Evolutionary conservation across 2,329 filamentous ascomycete species (phyloP).

Genomic region (Phaeosphaeriaceae sp.): DNA sequence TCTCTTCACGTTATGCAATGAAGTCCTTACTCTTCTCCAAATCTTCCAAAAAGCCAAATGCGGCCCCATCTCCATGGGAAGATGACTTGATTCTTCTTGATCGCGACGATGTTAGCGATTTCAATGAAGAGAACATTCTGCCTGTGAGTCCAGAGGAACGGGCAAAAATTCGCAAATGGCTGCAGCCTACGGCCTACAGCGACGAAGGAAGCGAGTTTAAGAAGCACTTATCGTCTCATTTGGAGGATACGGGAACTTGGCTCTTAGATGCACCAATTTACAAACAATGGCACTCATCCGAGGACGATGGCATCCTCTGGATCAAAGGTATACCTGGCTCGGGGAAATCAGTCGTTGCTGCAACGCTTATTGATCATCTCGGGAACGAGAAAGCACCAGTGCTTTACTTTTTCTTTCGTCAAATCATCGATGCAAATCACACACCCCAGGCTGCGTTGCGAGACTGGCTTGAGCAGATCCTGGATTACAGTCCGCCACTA

Average conservation of each 20-base stretch:
- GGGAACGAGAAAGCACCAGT: slow-evolving; percentile 22
- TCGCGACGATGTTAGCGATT: slow-evolving; percentile 40
- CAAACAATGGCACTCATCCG: slow-evolving; percentile 13
- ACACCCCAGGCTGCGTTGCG: slow-evolving; percentile 31
- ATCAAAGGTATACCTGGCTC: slow-evolving; percentile 50
- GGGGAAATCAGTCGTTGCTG: slow-evolving; percentile 47
- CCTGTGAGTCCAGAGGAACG: slow-evolving; percentile 28
- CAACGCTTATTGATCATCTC: slow-evolving; percentile 24
- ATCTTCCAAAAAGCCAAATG: neutral
- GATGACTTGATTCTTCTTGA: slow-evolving; percentile 34
- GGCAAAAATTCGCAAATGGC: slow-evolving; percentile 21
- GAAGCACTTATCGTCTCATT: slow-evolving; percentile 23
- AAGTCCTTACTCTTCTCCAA: neutral
- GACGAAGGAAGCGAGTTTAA: slow-evolving; percentile 18
- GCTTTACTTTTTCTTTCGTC: slow-evolving; percentile 50
- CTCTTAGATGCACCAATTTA: slow-evolving; percentile 9
- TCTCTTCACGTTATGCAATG: neutral
- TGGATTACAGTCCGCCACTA: slow-evolving; percentile 34
- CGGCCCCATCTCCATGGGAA: neutral
- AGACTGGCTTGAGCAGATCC: slow-evolving; percentile 45
- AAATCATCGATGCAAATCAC: slow-evolving; percentile 46
- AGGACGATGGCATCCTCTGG: slow-evolving; percentile 19
- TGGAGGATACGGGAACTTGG: slow-evolving; percentile 19
- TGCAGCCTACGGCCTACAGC: slow-evolving; percentile 20
- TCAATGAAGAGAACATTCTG: slow-evolving; percentile 43